These are phyloP conservation scores for Rhynchospora tenuis DNA, from an alignment of 176 grass and related monocot species.

Conservation along the genomic window DNA sequence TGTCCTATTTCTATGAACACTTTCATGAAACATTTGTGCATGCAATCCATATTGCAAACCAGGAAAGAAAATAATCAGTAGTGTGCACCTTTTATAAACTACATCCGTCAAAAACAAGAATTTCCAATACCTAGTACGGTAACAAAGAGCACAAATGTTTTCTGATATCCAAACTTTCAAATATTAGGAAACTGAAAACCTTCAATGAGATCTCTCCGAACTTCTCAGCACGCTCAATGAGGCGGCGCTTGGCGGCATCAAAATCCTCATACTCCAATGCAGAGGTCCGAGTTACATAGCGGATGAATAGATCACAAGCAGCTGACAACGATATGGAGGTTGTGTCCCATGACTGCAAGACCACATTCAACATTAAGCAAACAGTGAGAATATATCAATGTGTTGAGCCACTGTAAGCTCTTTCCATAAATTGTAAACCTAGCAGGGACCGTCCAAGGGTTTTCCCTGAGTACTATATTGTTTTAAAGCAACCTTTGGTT, in stretches of 20 bases:
- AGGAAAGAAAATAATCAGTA: neutral
- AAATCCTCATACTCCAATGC: constrained; percentile 93
- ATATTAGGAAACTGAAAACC: constrained; percentile 31
- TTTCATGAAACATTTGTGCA: neutral
- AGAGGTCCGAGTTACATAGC: constrained; percentile 93
- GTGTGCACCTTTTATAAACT: neutral
- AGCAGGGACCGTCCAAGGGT: neutral
- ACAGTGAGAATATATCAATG: neutral
- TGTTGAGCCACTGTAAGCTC: neutral
- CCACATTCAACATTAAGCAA: neutral
- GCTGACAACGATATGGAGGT: constrained; percentile 93
- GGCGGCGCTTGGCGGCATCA: constrained; percentile 74
- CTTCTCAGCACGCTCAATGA: constrained; percentile 96
- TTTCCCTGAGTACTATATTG: neutral
- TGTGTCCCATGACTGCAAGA: constrained; percentile 86
- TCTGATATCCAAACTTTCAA: neutral
- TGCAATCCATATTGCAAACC: neutral
- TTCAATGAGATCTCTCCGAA: constrained; percentile 98
- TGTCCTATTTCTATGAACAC: neutral
- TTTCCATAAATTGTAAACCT: neutral
- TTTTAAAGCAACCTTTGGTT: neutral
- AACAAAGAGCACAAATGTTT: neutral
- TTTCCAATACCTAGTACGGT: neutral
- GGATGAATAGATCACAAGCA: constrained; percentile 93
- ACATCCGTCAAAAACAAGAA: neutral